phyloP scores from a whole-genome alignment of 176 grass and related monocot species.

The Musa troglodytarum region DNA sequence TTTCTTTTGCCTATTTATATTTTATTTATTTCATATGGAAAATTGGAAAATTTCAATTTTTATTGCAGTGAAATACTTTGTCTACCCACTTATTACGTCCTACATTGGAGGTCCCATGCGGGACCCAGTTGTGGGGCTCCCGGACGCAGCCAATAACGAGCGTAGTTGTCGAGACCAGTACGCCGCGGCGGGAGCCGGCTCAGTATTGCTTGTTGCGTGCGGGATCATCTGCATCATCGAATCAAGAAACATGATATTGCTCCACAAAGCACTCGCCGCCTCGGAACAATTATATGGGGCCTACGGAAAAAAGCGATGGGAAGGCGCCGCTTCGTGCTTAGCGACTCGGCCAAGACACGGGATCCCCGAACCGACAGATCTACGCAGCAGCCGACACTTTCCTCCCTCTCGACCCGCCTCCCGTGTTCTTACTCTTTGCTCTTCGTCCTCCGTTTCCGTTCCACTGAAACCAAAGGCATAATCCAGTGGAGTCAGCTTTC shows the following conservation, averaged over 20 bases:
- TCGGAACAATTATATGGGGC: background rate
- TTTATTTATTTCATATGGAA: too few relatives aligned
- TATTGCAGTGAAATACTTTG: too few relatives aligned
- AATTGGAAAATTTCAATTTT: too few relatives aligned
- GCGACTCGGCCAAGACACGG: background rate
- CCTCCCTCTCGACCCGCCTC: background rate
- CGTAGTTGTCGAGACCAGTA: background rate
- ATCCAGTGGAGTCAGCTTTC: background rate
- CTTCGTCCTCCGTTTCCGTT: background rate
- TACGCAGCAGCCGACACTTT: background rate
- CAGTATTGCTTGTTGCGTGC: too few relatives aligned
- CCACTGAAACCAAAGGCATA: too few relatives aligned
- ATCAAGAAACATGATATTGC: too few relatives aligned
- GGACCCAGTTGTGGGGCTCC: too few relatives aligned
- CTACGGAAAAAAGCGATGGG: background rate
- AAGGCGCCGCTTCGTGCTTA: background rate
- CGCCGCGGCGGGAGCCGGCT: too few relatives aligned
- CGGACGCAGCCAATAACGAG: background rate
- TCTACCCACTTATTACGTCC: too few relatives aligned
- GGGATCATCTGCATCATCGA: too few relatives aligned
- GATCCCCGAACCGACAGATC: background rate
- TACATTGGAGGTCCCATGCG: background rate
- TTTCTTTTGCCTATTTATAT: background rate
- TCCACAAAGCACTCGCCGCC: background rate
- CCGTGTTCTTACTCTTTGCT: background rate